Base-by-base conservation (phyloP, 2,329 filamentous ascomycete species). In the Fonsecaea nubica region DNA sequence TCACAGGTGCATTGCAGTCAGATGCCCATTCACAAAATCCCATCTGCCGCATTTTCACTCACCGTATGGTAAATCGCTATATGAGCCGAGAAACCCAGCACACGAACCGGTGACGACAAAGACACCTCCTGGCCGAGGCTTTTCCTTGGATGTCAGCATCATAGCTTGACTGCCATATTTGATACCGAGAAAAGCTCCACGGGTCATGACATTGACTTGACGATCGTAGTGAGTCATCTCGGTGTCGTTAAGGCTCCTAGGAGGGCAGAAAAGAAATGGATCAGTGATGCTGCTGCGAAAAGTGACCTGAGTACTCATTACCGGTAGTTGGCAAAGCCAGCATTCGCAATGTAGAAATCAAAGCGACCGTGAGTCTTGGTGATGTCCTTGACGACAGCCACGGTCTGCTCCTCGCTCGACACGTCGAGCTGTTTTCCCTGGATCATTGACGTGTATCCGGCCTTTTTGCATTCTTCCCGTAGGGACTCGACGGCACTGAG, bases 321-420 rank as follows among this genome's bases (percentile, higher is more conserved):
- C 65, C 62, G 58, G 21, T 64, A 64, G 40, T 64, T 62, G 25
- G 62, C 65, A 35, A 64, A 64, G 0, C 65, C 65, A 25, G 65
- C 65, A 64, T 67, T 67, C 38, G 65, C 56, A 62, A 67, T 55
- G 58, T 40, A 67, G 21, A 67, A 62, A 25, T 67, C 65, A 25
- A 67, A 67, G 3, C 62, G 62, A n/a, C 62, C 58, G 40, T 67
- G 57, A 5, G 18, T 50, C 36, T 58, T 62, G 4, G 52, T 58
- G 18, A 67, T 54, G 13, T 64, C 57, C 53, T 52, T 67, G 38
- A 67, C 52, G 38, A 67, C 25, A 30, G n/a, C 50, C 5, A 59
- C n/a, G 2, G 65, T 67, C 40, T 62, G 62, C 21, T 57, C 45
- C 35, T 64, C 65, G 8, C 30, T 25, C 5, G 65, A 62, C 2